Evolutionary conservation across 1,284 basidiomycete species (phyloP).

Genomic region (Omphalotus olearius): DNA sequence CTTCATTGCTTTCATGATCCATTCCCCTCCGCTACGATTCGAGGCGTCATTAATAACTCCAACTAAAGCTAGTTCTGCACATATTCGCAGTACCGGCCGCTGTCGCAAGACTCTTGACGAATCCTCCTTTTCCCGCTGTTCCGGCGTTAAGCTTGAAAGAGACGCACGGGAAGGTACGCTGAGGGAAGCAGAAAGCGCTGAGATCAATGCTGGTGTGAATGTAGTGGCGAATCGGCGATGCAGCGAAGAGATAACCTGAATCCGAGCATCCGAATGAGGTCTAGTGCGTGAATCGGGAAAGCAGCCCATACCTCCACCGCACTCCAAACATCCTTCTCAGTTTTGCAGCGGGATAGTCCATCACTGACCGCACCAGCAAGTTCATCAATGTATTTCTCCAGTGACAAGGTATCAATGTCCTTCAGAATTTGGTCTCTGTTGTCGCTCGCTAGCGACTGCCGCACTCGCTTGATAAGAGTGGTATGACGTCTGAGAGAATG

Average conservation of each 20-base stretch:
- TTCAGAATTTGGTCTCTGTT: constrained; percentile 85
- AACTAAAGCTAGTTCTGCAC: constrained; percentile 87
- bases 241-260: constrained; percentile 81
- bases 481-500: constrained; percentile 94
- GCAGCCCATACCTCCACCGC: constrained; percentile 76
- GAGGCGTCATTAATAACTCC: constrained; percentile 72
- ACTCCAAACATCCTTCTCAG: constrained; percentile 85
- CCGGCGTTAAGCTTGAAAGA: constrained; percentile 57
- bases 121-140: constrained; percentile 95
- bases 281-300: constrained; percentile 1
- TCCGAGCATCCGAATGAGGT: constrained; percentile 6
- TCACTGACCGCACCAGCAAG: constrained; percentile 86
- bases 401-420: constrained; percentile 83
- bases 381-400: constrained; percentile 97
- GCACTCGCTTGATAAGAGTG: constrained; percentile 86
- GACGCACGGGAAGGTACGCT: constrained; percentile 57
- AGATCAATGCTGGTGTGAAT: constrained; percentile 74
- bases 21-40: constrained; percentile 73
- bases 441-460: constrained; percentile 74
- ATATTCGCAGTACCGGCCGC: constrained; percentile 81
- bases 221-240: constrained; percentile 82
- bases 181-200: constrained; percentile 64
- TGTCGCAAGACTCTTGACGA: constrained; percentile 76
- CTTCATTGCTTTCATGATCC: constrained; percentile 79
- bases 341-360: constrained; percentile 82